phyloP scores from a whole-genome alignment of 257 asterid species.

The Ophiorrhiza pumila region DNA sequence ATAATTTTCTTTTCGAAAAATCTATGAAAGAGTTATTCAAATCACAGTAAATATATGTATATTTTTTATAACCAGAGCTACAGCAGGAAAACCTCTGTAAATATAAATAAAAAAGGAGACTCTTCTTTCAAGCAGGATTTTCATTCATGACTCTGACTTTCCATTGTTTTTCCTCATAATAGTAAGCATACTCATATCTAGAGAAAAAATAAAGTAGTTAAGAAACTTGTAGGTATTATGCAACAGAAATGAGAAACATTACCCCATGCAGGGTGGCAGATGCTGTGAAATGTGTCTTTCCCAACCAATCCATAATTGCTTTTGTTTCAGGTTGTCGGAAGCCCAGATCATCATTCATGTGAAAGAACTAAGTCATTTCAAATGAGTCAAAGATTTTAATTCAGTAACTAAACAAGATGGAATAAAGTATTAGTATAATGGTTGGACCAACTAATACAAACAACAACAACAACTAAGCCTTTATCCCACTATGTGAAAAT shows the following conservation, averaged over 20 bases:
- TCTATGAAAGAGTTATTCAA: background rate
- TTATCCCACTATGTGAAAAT: no score
- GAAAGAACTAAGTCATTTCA: conserved; percentile 84
- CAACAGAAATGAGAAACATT: conserved; percentile 22
- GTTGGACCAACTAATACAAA: background rate
- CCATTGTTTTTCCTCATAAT: background rate
- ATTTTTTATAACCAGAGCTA: no score
- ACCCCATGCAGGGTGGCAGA: conserved; percentile 99
- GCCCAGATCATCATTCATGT: conserved; percentile 74
- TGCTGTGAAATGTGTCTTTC: conserved; percentile 71
- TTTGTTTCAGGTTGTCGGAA: conserved; percentile 90
- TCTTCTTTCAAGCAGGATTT: background rate
- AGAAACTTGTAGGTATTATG: background rate
- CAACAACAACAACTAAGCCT: no score
- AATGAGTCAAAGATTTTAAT: conserved; percentile 47
- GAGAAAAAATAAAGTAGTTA: background rate
- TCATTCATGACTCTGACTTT: background rate
- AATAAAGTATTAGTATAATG: background rate
- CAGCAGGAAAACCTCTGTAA: no score
- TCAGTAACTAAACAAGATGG: conserved; percentile 20
- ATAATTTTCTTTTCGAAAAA: background rate
- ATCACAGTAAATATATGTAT: background rate
- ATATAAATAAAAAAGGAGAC: background rate
- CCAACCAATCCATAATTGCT: conserved; percentile 88
- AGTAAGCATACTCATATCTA: background rate